These are phyloP conservation scores for Penicillium alfredii DNA, from an alignment of 495 filamentous ascomycete genomes.

Conservation along the genomic window DNA sequence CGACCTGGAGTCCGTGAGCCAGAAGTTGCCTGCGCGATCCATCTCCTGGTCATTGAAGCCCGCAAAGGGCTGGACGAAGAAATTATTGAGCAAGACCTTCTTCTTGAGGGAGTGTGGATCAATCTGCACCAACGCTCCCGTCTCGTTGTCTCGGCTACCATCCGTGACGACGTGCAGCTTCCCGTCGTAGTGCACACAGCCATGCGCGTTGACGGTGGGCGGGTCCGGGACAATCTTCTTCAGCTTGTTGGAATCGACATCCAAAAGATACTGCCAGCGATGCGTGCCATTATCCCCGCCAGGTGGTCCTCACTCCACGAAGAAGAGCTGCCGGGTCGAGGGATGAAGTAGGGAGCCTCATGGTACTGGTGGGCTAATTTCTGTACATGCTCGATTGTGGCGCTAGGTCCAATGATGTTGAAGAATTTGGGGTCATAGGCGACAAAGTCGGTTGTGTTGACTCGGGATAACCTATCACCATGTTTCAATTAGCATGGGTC, in stretches of 20 bases:
- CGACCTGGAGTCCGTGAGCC: conserved; percentile 11
- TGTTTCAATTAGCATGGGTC: too few species aligned
- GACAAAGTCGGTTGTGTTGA: conserved; percentile 13
- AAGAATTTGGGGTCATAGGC: conserved; percentile 10
- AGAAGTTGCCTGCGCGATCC: conserved; percentile 9
- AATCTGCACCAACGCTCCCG: conserved; percentile 3
- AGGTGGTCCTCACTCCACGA: conserved; percentile 13
- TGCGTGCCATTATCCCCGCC: conserved; percentile 9
- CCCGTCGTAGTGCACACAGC: conserved; percentile 10
- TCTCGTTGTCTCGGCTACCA: conserved; percentile 5
- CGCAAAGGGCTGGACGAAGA: conserved; percentile 8
- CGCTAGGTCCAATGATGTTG: conserved; percentile 8
- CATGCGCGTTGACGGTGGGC: conserved; percentile 9
- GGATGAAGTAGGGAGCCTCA: conserved; percentile 13
- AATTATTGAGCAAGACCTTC: conserved; percentile 11
- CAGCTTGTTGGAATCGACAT: conserved; percentile 8
- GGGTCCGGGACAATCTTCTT: conserved; percentile 8
- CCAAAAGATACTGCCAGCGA: conserved; percentile 13
- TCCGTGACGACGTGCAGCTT: conserved; percentile 9
- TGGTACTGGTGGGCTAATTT: conserved; percentile 9
- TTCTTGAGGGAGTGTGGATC: conserved; percentile 3
- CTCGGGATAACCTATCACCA: too few species aligned
- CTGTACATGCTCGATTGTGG: conserved; percentile 11
- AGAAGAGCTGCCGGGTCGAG: conserved; percentile 9
- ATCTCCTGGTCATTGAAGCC: conserved; percentile 14